Percentiles rank a stretch among this genome's conserved stretches.
Conservation (phyloP, 768 basidiomycete genomes). For the Boletus bicolor region DNA sequence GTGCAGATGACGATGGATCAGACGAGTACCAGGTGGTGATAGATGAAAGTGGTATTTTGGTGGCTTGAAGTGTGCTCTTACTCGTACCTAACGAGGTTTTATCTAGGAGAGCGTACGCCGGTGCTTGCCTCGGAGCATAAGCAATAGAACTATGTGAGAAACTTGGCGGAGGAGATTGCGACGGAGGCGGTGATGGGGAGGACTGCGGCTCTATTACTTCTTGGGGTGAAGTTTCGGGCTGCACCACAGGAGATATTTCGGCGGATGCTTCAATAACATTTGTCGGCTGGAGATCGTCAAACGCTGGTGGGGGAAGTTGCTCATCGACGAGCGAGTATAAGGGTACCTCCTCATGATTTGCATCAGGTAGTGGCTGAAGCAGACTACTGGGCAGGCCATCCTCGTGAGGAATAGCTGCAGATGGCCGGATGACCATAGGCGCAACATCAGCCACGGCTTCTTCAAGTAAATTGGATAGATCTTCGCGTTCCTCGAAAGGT, state of each 20-base stretch:
- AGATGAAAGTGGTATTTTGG: not conserved
- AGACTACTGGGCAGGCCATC: not conserved
- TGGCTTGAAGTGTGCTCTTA: not conserved
- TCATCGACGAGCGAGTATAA: constrained; percentile 25
- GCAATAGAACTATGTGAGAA: not conserved
- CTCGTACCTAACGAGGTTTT: not conserved
- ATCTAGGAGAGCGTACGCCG: not conserved
- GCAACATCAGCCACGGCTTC: not conserved
- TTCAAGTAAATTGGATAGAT: not conserved
- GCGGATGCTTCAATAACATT: not conserved
- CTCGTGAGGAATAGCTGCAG: not conserved
- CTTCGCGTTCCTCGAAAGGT: constrained; percentile 2
- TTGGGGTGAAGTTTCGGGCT: not conserved
- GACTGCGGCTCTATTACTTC: not conserved
- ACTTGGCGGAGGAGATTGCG: not conserved
- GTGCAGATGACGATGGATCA: not conserved
- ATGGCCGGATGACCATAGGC: not conserved
- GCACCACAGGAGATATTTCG: not conserved
- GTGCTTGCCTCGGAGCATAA: not conserved
- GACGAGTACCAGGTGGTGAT: not conserved
- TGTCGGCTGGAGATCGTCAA: constrained; percentile 14
- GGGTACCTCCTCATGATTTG: constrained; percentile 19
- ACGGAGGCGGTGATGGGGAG: not conserved
- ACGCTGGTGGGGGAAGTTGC: constrained; percentile 23
- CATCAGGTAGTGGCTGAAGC: not conserved